These are phyloP conservation scores for Maudiozyma serrabonitensis DNA, from an alignment of 805 yeast genomes.

Conservation along the genomic window DNA sequence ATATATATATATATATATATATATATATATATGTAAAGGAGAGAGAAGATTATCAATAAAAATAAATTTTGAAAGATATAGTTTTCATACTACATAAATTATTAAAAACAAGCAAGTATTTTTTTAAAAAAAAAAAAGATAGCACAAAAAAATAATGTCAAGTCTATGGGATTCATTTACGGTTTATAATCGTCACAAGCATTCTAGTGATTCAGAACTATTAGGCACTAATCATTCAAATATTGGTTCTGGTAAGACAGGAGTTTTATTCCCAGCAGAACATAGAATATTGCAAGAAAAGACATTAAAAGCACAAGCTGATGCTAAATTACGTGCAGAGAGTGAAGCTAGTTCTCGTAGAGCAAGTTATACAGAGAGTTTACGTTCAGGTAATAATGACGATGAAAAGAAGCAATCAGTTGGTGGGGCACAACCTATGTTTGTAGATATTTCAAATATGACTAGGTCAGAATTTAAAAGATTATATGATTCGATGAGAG, in stretches of 20 bases:
- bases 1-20: too few relatives aligned
- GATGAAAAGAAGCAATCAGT: background rate
- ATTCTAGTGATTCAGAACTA: constrained; percentile 14
- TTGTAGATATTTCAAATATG: constrained; percentile 14
- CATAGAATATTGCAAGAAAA: constrained; percentile 7
- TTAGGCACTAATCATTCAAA: constrained; percentile 16
- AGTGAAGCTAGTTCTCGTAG: background rate
- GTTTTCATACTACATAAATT: too few relatives aligned
- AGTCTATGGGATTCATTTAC: constrained; percentile 26
- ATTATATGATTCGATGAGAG: constrained; percentile 13
- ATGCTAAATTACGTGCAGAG: background rate
- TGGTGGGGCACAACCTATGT: constrained; percentile 1
- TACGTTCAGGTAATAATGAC: background rate
- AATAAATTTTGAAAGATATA: too few relatives aligned
- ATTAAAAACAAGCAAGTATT: too few relatives aligned
- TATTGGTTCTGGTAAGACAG: constrained; percentile 14
- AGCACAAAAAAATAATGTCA: too few relatives aligned
- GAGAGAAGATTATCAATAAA: too few relatives aligned
- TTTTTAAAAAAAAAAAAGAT: too few relatives aligned
- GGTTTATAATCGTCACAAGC: constrained; percentile 27
- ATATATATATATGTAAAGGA: too few relatives aligned
- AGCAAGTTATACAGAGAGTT: constrained; percentile 1
- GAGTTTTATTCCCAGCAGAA: constrained; percentile 17
- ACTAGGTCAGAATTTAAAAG: constrained; percentile 18
- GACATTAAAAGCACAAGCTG: background rate